Conservation (phyloP, 2,329 filamentous ascomycete genomes). For the Exophiala viscosa region DNA sequence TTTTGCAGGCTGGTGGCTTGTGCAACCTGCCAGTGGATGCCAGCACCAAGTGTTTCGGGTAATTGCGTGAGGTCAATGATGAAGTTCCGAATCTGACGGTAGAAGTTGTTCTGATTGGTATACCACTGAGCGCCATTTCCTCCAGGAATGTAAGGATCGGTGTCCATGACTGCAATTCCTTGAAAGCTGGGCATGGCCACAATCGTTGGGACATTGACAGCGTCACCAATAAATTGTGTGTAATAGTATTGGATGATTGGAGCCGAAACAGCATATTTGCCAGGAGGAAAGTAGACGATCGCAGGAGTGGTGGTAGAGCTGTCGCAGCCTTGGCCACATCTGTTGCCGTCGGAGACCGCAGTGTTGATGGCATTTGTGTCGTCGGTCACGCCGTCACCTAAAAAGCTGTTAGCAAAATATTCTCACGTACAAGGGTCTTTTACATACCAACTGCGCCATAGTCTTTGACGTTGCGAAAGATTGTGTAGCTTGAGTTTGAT, state of each 20-base stretch:
- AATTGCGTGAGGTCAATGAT: constrained; percentile 69
- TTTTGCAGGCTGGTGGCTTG: constrained; percentile 78
- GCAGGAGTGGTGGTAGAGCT: constrained; percentile 80
- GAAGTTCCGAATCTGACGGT: constrained; percentile 77
- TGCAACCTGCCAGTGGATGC: constrained; percentile 83
- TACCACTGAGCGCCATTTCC: constrained; percentile 66
- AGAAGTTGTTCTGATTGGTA: constrained; percentile 79
- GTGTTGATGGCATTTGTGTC: constrained; percentile 86
- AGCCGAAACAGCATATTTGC: constrained; percentile 75
- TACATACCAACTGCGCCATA: constrained; percentile 68
- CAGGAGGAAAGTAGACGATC: constrained; percentile 85
- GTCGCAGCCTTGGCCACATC: constrained; percentile 78
- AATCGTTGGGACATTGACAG: constrained; percentile 65
- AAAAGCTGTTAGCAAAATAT: constrained; percentile 31
- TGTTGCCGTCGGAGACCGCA: constrained; percentile 71
- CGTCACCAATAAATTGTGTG: constrained; percentile 86
- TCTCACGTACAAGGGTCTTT: background rate
- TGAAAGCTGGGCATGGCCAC: constrained; percentile 68
- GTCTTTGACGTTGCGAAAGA: constrained; percentile 74
- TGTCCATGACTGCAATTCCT: constrained; percentile 85
- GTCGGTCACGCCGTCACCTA: constrained; percentile 65
- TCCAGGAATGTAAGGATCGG: constrained; percentile 70
- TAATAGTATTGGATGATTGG: constrained; percentile 87
- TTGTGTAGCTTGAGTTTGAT: constrained; percentile 53
- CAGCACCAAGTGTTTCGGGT: constrained; percentile 55